These are phyloP conservation scores for Aureobasidium sp. DNA, from an alignment of 2,329 filamentous ascomycete genomes.

Conservation along the genomic window DNA sequence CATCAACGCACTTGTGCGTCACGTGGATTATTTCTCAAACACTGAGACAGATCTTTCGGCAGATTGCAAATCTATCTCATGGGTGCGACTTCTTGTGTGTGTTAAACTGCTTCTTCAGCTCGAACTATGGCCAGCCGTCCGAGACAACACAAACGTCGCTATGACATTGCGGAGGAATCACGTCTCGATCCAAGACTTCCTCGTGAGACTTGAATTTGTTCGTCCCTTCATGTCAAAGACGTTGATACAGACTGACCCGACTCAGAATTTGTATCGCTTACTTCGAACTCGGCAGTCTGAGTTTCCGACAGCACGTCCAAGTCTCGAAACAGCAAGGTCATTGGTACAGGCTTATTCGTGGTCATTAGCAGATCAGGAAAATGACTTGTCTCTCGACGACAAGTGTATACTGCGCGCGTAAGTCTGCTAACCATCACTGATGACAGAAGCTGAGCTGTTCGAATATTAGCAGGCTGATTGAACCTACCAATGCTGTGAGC, in stretches of 20 bases:
- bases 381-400: not conserved
- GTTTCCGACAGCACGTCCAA: not conserved
- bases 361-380: not conserved
- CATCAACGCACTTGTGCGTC: not conserved
- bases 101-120: not conserved
- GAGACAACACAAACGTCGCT: not conserved
- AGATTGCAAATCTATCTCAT: not conserved
- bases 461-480: not conserved
- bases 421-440: too few relatives aligned
- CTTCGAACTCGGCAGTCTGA: not conserved
- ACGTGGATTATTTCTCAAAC: too few relatives aligned
- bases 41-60: not conserved
- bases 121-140: not conserved
- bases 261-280: not conserved
- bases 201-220: not conserved
- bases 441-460: not conserved
- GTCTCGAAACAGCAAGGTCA: not conserved
- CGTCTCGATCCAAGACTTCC: not conserved
- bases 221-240: not conserved
- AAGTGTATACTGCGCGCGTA: not conserved
- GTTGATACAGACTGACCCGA: not conserved
- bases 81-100: not conserved
- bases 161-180: not conserved
- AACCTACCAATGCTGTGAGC: not conserved
- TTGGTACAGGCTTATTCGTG: not conserved